Percentiles rank a stretch among this genome's conserved stretches.
These are phyloP conservation scores for Coprinellus aureogranulatus DNA, from an alignment of 768 basidiomycete genomes.

Conservation along the genomic window DNA sequence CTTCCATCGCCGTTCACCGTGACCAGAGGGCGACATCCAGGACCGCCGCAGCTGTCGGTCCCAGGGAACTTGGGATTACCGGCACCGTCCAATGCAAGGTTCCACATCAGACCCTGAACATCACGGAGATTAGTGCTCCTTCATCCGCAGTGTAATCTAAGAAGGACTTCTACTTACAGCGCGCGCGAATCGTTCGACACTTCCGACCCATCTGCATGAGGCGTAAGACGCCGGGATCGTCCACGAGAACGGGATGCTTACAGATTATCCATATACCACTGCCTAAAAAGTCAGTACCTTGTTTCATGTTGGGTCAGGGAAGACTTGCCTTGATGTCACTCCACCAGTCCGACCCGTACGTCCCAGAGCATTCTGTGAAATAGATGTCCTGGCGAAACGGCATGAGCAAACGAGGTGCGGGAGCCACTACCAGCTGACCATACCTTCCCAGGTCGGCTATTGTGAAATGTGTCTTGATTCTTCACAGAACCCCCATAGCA, in stretches of 20 bases:
- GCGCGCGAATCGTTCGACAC: constrained; percentile 28
- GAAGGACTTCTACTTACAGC: constrained; percentile 36
- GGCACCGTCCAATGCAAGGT: constrained; percentile 60
- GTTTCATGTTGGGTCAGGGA: not conserved
- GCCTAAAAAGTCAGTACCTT: not conserved
- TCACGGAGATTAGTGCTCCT: constrained; percentile 11
- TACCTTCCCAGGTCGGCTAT: constrained; percentile 55
- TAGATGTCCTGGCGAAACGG: constrained; percentile 36
- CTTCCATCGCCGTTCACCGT: constrained; percentile 64
- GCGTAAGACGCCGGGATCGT: not conserved
- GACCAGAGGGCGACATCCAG: constrained; percentile 65
- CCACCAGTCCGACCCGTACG: constrained; percentile 74
- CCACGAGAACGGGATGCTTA: constrained; percentile 7
- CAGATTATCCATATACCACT: constrained; percentile 73
- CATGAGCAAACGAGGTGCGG: not conserved
- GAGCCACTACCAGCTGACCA: not conserved
- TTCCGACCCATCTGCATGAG: constrained; percentile 27
- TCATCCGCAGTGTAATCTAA: not conserved
- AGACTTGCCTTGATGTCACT: constrained; percentile 63
- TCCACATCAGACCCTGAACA: constrained; percentile 66
- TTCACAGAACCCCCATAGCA: constrained; percentile 60
- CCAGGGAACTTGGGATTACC: constrained; percentile 68
- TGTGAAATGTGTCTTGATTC: constrained; percentile 56
- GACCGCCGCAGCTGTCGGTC: constrained; percentile 56
- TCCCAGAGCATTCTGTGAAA: constrained; percentile 66